Base-by-base conservation (phyloP, 192 early-diverging fungal genomes). In the Linnemannia hyalina region DNA sequence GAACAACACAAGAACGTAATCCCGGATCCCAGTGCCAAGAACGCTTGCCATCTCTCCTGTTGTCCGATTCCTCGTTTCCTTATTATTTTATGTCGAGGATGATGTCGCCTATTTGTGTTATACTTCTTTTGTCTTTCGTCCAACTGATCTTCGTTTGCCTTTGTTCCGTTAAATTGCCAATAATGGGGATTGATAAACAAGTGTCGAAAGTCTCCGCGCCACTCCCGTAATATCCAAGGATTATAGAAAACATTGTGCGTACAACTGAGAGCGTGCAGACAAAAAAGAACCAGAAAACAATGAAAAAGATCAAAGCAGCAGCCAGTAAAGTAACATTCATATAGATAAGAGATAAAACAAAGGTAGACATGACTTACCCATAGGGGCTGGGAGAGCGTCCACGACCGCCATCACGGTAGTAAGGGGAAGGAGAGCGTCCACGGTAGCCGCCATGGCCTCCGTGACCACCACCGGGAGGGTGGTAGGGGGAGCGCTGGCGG, bases 381-480 rank as follows among this genome's bases (percentile, higher is more conserved):
- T 89, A 89, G 16, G 88, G 88, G 76, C 85, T 88, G 15, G 81
- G 77, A n/a, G 88, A 89, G 49, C 82, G 83, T 29, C 88, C 85
- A 76, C 81, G 81, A 71, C 80, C 85, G 22, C 81, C 70, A 38
- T 76, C 76, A 54, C 72, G 77, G 47, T 83, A 82, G 29, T 83
- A 88, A 22, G 87, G 87, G 32, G 87, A 88, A 38, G 81, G 80
- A 6, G 88, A 89, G 69, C 82, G 83, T 18, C 88, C 88, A 76
- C 81, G 81, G 46, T 83, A 80, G 40, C 79, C 81, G 49, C 65
- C 68, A 35, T 71, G 65, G 77, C 81, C 81, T 40, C 81, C 75
- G 52, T 71, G 70, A 20, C 80, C 72, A 20, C 80, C 72, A n/a
- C 79, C 74, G 5, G 78, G 69, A 38, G 77, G 83, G 68, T 76